Evolutionary conservation across 176 grass and related monocot species (phyloP), one percentile per base, ranked within the genome.

Genomic region (Cocos nucifera): DNA sequence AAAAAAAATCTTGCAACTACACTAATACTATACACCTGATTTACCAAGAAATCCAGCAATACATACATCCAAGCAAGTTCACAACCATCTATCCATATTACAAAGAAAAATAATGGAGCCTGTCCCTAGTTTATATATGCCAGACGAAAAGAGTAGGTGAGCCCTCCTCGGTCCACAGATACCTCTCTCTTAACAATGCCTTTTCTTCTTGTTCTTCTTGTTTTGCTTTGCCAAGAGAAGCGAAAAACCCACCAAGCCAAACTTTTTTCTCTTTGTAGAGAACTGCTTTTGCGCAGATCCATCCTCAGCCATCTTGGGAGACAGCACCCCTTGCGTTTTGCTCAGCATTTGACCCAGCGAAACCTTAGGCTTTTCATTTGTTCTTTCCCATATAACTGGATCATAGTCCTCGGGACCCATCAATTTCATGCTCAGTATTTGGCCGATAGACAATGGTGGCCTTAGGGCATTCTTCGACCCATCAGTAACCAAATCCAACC

Each of bases 361-460:
- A 25, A 87, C 56, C 6, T 61, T 77, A 1, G 77, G 82, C 44
- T 25, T 67, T 64, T 90, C 75, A 4, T 63, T 57, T 24, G 66
- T 62, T 54, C 81, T 70, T 2, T 86, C 85, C 65, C 73, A 85
- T 19, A 81, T 65, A 55, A 23, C 73, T 54, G 69, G 76, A 19
- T 75, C 80, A 65, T 84, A 81, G 54, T 63, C 61, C 54, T 84
- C 83, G 53, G 83, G 72, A 4, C 74, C 78, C 56, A 75, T 82
- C 71, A 96, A 73, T 56, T 96, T 96, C 83, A 95, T 90, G 56
- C 78, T 90, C 7, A 90, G 72, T 82, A 95, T 95, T 71, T 95
- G 91, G 22, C 91, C 91, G 50, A 95, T 95, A 1, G 91, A 90
- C 55, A 95, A 15, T n/a, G 75, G 80, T 22, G 72, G 81, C 60